Evolutionary conservation across 73 alveolate species (phyloP), one percentile per base, ranked within the genome.

Genomic region (Paramecium tetraurelia): DNA sequence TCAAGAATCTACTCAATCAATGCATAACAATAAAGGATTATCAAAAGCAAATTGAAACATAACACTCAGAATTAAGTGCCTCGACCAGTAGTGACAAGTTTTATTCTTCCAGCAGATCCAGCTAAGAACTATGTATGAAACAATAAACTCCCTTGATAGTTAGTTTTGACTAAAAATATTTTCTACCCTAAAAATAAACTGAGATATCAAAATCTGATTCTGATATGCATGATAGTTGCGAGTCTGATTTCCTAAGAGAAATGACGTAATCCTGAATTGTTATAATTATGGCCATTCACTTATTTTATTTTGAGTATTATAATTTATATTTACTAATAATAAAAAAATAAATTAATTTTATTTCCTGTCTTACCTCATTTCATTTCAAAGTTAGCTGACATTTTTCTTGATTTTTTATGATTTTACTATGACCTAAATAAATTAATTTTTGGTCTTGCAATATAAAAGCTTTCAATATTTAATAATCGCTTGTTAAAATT

Each of bases 171-270:
- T 48, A 80, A 48, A 80, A 80, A 43, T 80, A 80, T 63, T 80
- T 80, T 22, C 20, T 80, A 7, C 2, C 48, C 9, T 14, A 44
- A 44, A 41, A 46, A 24, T 80, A 59, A 44, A 24, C 84, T 4
- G 84, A 63, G 22, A 10, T 36, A 12, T 29, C 59, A 12, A 43
- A 31, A 44, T 44, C 90, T 44, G 90, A 80, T 14, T 44, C 90
- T 11, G 90, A 80, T 10, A 48, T 80, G 31, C 75, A 80, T 14
- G 90, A 80, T 80, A 80, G 90, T 43, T 80, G 90, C 46, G 90
- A 80, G 24, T 44, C 90, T 38, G 90, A 80, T 80, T 80, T 80
- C 20, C n/a, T 80, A 43, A 80, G n/a, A 46, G 90, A 80, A 48
- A 10, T 59, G 29, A 63, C 50, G 3, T 10, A 80, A 24, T 40